Base-by-base conservation (phyloP, 805 yeast genomes). In the Jamesozyma hellenica region DNA sequence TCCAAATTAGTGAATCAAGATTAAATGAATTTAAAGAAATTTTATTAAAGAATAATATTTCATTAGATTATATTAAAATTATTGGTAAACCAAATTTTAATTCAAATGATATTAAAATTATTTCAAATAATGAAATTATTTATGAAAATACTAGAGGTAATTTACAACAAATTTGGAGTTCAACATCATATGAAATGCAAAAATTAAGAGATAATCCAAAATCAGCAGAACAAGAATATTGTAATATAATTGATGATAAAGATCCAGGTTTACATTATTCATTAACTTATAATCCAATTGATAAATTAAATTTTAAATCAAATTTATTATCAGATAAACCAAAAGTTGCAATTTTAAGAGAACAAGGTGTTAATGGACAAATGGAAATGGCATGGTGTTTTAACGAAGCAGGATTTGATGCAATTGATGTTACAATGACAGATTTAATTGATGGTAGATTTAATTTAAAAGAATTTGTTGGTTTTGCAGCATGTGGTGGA, bases 321-420 rank as follows among this genome's bases (percentile, higher is more conserved):
- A 34, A 42, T 3, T 39, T 44, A 27, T 27, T 51, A 26, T 38
- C 48, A 3, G 21, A 36, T 13, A 36, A 68, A 55, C 98, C 98
- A 37, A 82, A 77, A 63, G 97, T 92, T 49, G 98, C 97, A 31
- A 87, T 92, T 41, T 70, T 92, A 55, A 82, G 98, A 67, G 98
- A 92, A 61, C 98, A 92, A 67, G 98, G 98, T 67, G 96, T 92
- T 41, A 92, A 92, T 62, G 94, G 96, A 28, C 95, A 90, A 60
- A 84, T 82, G 71, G 98, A 92, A 67, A 88, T 92, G 96, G 96
- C 97, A 2, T 88, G 94, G 85, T 75, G 90, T 48, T 87, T 92
- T 73, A 80, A 80, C 59, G 86, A 80, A 61, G 95, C 97, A 28
- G 98, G 98, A 0, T 92, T 92, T 62, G 86, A 78, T 16, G 72